Evolutionary conservation across 2,329 filamentous ascomycete genomes (phyloP).

Genomic region (Fusarium humuli): DNA sequence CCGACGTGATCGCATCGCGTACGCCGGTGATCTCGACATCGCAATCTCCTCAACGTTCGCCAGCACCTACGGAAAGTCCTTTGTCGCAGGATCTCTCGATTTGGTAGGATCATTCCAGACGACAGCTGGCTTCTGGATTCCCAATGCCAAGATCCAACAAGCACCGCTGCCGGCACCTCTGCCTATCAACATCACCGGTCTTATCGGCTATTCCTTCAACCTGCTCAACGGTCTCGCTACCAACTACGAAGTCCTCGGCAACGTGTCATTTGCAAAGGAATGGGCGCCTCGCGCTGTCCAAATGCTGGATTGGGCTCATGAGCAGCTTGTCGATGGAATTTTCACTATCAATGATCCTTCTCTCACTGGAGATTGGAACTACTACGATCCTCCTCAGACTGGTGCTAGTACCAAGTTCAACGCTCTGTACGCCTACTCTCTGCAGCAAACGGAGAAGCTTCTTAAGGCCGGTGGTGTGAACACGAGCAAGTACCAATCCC

Average conservation of each 20-base stretch:
- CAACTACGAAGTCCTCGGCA: neutral
- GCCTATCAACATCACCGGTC: neutral
- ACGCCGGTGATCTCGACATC: neutral
- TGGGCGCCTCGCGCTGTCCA: neutral
- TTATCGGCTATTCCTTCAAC: neutral
- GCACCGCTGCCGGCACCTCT: fast-evolving
- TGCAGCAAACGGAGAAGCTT: neutral
- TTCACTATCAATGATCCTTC: neutral
- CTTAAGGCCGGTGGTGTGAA: neutral
- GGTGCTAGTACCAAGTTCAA: conserved; percentile 8
- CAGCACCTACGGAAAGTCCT: conserved; percentile 3
- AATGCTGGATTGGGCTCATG: conserved; percentile 5
- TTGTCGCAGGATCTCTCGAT: neutral
- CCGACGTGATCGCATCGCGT: neutral
- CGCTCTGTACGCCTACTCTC: neutral
- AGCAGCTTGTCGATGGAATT: fast-evolving
- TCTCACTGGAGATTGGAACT: conserved; percentile 6
- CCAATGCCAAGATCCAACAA: conserved; percentile 5
- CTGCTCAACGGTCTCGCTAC: neutral
- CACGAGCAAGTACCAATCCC: neutral
- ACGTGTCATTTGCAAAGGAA: fast-evolving
- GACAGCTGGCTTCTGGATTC: neutral
- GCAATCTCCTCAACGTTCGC: neutral
- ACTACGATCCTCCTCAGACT: neutral
- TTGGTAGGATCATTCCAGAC: neutral